Base-by-base conservation (phyloP, 78 protist genomes). In the Tieghemostelium lacteum region DNA sequence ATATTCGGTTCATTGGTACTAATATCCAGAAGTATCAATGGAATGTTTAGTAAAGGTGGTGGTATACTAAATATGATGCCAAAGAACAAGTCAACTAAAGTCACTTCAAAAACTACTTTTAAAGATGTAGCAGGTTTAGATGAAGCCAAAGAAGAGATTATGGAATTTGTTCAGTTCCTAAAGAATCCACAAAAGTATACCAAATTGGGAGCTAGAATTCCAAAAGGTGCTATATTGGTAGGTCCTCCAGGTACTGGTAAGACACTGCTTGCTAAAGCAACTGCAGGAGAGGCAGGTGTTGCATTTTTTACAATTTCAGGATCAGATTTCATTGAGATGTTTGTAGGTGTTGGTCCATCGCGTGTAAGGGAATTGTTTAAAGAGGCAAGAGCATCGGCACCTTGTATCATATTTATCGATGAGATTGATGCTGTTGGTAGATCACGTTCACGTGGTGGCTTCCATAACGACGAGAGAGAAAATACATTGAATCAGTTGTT, bases 231-330 rank as follows among this genome's bases (percentile, higher is more conserved):
- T 12, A 50, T 97, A 39, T 76, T 97, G 34, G 94, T 92, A 2
- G 99, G 99, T 22, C 98, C 98, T 14, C 98, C 99, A 26, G 99
- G 99, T 0, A 95, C 97, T 0, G 99, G 94, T 70, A 91, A 91
- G 63, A 91, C 94, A 0, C 54, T 91, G 49, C 26, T 91, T 1
- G 94, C 94, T 50, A 91, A 91, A 45, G 94, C 94, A 3, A 91
- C 94, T 1, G 94, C 94, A n/a, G 94, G 94, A 36, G 99, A 91
- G 50, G 64, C 86, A 0, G 89, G 89, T 73, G 66, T 93, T 1
- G 96, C 97, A 12, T 97, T 97, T 85, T 94, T 94, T 73, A 87
- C 96, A 17, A 94, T 92, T 58, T 66, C 94, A 8, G 99, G 99
- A 29, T 93, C 97, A 10, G 99, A 97, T 57, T 97, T 96, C 58